Conservation (phyloP, 768 basidiomycete species). For the Rhodotorula kratochvilovae region DNA sequence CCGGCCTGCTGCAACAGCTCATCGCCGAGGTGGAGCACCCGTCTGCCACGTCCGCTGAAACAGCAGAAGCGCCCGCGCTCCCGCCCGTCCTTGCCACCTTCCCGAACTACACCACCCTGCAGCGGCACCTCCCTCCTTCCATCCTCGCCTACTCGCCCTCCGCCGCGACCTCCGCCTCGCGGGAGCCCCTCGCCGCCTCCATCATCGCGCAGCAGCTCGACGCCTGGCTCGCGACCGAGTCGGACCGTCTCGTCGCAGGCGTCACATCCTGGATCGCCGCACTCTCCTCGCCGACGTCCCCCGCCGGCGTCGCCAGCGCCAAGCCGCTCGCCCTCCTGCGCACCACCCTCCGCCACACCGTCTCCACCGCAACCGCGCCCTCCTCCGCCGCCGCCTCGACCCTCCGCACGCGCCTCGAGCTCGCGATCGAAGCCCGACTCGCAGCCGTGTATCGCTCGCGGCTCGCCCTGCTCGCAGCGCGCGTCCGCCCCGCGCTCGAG, state of each 20-base stretch:
- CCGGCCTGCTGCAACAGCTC: slow-evolving; percentile 18
- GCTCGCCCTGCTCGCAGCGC: slow-evolving; percentile 9
- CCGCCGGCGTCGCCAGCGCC: neutral
- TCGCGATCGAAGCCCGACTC: slow-evolving; percentile 20
- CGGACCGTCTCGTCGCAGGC: slow-evolving; percentile 18
- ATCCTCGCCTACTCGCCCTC: slow-evolving; percentile 36
- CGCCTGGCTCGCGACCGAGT: slow-evolving; percentile 21
- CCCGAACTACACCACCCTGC: slow-evolving; percentile 38
- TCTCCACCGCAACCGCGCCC: neutral
- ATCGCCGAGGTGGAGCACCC: slow-evolving; percentile 23
- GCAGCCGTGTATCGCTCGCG: slow-evolving; percentile 24
- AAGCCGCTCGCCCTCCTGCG: slow-evolving; percentile 17
- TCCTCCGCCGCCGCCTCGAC: neutral
- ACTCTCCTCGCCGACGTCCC: neutral
- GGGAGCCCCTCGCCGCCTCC: neutral
- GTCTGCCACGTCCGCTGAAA: neutral
- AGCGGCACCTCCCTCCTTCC: slow-evolving; percentile 35
- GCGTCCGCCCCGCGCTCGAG: slow-evolving; percentile 13
- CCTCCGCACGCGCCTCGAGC: neutral
- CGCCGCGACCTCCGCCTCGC: slow-evolving; percentile 10
- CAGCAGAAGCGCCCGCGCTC: neutral
- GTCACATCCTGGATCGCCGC: slow-evolving; percentile 15
- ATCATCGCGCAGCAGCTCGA: neutral
- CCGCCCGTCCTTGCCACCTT: slow-evolving; percentile 34
- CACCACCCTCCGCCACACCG: neutral